Conservation (phyloP, 371 early-diverging fungal species). For the Nematocida parisii region DNA sequence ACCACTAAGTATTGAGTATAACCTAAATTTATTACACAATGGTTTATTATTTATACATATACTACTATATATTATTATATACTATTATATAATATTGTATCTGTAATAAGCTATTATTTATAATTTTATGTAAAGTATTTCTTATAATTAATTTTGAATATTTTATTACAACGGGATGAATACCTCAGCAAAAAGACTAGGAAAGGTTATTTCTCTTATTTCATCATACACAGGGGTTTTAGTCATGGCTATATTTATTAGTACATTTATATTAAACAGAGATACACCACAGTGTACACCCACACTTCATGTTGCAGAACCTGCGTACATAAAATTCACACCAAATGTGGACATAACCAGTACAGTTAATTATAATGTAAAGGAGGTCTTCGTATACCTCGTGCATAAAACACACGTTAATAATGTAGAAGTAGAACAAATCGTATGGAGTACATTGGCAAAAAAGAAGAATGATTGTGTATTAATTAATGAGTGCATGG, state of each 20-base stretch:
- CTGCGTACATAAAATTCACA: constrained; percentile 5
- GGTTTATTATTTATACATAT: too few species aligned
- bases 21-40: too few species aligned
- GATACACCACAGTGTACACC: constrained; percentile 15
- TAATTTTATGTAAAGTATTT: too few species aligned
- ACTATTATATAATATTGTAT: too few species aligned
- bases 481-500: background rate
- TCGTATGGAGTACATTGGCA: constrained; percentile 44
- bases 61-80: too few species aligned
- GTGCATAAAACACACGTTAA: constrained; percentile 34
- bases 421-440: constrained; percentile 1
- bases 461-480: background rate
- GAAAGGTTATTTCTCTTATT: background rate
- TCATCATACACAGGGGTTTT: constrained; percentile 14
- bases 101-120: too few species aligned
- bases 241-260: constrained; percentile 2
- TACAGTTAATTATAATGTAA: constrained; percentile 48
- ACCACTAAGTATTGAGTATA: too few species aligned
- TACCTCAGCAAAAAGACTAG: constrained; percentile 32
- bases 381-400: constrained; percentile 46
- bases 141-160: constrained; percentile 13
- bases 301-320: background rate
- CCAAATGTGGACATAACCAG: constrained; percentile 45
- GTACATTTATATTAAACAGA: constrained; percentile 16
- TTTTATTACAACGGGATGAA: constrained; percentile 47